Evolutionary conservation across 2,329 filamentous ascomycete genomes (phyloP).

Genomic region (Basipetospora chlamydospora): DNA sequence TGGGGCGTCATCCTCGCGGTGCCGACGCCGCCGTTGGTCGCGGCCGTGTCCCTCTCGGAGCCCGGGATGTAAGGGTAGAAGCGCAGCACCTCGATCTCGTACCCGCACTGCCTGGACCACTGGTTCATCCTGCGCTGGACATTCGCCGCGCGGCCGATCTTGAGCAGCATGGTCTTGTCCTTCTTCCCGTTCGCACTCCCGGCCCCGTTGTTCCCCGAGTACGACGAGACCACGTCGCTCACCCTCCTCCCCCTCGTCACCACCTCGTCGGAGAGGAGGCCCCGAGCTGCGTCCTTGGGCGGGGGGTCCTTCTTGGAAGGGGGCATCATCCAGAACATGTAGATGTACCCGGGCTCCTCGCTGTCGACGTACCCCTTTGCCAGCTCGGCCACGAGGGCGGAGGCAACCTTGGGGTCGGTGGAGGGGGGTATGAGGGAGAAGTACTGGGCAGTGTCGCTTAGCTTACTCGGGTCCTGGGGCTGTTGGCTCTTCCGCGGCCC

Average conservation of each 20-base stretch:
- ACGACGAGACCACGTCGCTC: conserved; percentile 36
- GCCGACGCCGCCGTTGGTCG: not conserved
- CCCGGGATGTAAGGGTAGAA: conserved; percentile 73
- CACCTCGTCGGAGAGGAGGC: conserved; percentile 22
- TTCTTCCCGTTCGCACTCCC: not conserved
- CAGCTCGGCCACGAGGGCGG: conserved; percentile 61
- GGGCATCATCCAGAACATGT: conserved; percentile 95
- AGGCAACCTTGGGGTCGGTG: conserved; percentile 52
- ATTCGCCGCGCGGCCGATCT: conserved; percentile 58
- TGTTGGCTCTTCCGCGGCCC: conserved; percentile 18
- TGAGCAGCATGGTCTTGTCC: conserved; percentile 49
- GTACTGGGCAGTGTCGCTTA: too few species aligned
- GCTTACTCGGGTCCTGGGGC: too few species aligned
- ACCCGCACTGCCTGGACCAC: conserved; percentile 86
- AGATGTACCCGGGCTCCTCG: conserved; percentile 78
- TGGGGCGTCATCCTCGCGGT: conserved; percentile 57
- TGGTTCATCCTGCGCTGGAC: conserved; percentile 84
- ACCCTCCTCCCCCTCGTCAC: conserved; percentile 25
- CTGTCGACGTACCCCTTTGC: conserved; percentile 53
- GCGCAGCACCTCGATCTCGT: conserved; percentile 72
- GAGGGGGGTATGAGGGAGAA: conserved; percentile 55
- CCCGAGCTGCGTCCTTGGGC: conserved; percentile 40
- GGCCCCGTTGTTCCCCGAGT: conserved; percentile 11
- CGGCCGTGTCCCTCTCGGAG: conserved; percentile 10
- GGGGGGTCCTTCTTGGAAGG: conserved; percentile 33